phyloP scores from a whole-genome alignment of 1,284 basidiomycete genomes.

The Singerocomus inundabilis region DNA sequence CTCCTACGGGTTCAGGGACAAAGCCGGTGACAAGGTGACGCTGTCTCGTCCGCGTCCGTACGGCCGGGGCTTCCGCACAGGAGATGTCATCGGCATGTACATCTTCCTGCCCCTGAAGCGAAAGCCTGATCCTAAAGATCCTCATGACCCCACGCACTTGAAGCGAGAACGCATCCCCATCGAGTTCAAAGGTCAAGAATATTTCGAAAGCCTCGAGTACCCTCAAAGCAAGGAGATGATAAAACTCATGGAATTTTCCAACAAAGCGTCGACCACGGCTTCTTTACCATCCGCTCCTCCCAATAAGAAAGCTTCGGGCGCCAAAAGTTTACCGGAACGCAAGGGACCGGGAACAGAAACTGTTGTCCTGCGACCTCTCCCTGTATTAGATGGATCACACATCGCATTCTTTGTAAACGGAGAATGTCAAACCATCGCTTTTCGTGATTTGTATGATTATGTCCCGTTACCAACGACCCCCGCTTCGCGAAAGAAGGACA shows the following conservation, averaged over 20 bases:
- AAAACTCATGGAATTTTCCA: conserved; percentile 71
- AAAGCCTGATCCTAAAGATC: conserved; percentile 53
- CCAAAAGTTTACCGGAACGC: conserved; percentile 61
- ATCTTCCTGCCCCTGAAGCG: conserved; percentile 79
- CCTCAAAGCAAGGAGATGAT: conserved; percentile 93
- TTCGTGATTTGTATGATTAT: conserved; percentile 88
- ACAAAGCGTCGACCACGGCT: conserved; percentile 53
- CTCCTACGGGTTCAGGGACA: conserved; percentile 90
- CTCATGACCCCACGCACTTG: conserved; percentile 72
- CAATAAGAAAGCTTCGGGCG: conserved; percentile 63
- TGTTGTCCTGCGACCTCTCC: conserved; percentile 60
- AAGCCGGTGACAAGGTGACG: conserved; percentile 87
- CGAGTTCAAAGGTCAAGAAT: conserved; percentile 93
- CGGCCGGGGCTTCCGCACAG: conserved; percentile 70
- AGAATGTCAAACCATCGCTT: conserved; percentile 82
- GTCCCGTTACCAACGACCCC: conserved; percentile 74
- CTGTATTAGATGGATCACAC: conserved; percentile 69
- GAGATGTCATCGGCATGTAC: conserved; percentile 93
- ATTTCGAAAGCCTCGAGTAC: conserved; percentile 95
- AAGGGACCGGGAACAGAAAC: conserved; percentile 25
- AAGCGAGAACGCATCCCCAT: conserved; percentile 89
- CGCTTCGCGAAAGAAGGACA: conserved; percentile 52
- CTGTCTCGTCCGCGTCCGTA: conserved; percentile 81
- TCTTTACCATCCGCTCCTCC: conserved; percentile 54
- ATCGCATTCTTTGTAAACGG: conserved; percentile 95